Evolutionary conservation across 1,139 yeast genomes (phyloP).

Genomic region (Tardiomyces blankii): DNA sequence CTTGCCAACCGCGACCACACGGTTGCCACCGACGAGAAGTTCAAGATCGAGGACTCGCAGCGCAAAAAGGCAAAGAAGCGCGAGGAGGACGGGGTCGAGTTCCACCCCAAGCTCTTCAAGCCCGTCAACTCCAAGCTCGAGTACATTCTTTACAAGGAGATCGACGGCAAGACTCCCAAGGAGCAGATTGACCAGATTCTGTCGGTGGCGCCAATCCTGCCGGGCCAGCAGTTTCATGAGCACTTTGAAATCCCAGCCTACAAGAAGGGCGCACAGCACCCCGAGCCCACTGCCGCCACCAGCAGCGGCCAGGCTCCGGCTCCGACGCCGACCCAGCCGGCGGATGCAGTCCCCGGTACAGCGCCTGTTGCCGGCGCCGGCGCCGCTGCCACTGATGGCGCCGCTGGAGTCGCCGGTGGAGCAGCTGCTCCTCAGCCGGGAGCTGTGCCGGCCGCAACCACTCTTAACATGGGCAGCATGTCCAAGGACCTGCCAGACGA

Average conservation of each 20-base stretch:
- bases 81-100: conserved; percentile 65
- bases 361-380: conserved; percentile 3
- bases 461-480: background rate
- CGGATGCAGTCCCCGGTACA: background rate
- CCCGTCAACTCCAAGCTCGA: conserved; percentile 36
- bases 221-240: conserved; percentile 59
- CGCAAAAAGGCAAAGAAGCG: conserved; percentile 64
- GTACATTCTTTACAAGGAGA: conserved; percentile 42
- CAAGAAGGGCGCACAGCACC: conserved; percentile 28
- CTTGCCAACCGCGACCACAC: conserved; percentile 65
- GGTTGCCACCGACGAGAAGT: conserved; percentile 80
- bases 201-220: conserved; percentile 56
- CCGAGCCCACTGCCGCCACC: background rate
- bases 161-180: conserved; percentile 37
- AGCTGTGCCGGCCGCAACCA: background rate
- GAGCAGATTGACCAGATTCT: conserved; percentile 43
- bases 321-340: no score
- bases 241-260: conserved; percentile 62
- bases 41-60: conserved; percentile 73
- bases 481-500: conserved; percentile 1
- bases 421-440: background rate
- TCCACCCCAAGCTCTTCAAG: conserved; percentile 69
- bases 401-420: conserved; percentile 1
- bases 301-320: no score
- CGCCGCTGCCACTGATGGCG: conserved; percentile 1